Evolutionary conservation across 2,329 filamentous ascomycete species (phyloP).

Genomic region (Botrytis galanthina): DNA sequence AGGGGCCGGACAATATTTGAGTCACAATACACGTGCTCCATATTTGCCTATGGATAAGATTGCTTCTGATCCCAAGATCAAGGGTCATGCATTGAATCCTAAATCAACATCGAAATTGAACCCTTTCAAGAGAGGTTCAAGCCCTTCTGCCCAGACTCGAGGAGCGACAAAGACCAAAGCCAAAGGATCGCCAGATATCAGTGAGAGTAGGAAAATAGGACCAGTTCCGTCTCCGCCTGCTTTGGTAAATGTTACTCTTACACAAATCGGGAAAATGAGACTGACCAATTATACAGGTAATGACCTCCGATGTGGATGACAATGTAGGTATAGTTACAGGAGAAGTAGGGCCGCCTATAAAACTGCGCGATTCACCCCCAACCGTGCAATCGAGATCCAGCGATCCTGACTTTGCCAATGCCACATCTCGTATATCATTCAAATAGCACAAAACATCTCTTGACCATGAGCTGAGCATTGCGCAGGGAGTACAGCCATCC

Average conservation of each 20-base stretch:
- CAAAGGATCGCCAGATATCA: no score
- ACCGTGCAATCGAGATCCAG: neutral
- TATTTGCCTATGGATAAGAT: slow-evolving; percentile 3
- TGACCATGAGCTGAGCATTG: neutral
- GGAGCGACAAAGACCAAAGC: neutral
- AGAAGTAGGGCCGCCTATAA: neutral
- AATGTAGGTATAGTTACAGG: neutral
- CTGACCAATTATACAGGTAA: neutral
- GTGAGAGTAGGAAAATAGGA: neutral
- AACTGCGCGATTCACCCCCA: neutral
- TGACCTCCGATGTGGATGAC: neutral
- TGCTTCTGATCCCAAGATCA: neutral
- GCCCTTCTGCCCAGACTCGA: neutral
- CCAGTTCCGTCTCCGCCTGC: neutral
- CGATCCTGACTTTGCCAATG: no score
- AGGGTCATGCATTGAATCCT: neutral
- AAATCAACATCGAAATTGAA: neutral
- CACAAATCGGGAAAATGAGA: neutral
- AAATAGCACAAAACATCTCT: neutral
- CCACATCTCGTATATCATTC: neutral
- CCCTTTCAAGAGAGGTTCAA: neutral
- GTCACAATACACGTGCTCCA: slow-evolving; percentile 9
- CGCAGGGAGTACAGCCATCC: neutral
- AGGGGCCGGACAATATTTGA: neutral
- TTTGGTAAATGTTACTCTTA: neutral